Evolutionary conservation across 148 eudicot genomes (phyloP).

Genomic region (Fallopia convolvulus): DNA sequence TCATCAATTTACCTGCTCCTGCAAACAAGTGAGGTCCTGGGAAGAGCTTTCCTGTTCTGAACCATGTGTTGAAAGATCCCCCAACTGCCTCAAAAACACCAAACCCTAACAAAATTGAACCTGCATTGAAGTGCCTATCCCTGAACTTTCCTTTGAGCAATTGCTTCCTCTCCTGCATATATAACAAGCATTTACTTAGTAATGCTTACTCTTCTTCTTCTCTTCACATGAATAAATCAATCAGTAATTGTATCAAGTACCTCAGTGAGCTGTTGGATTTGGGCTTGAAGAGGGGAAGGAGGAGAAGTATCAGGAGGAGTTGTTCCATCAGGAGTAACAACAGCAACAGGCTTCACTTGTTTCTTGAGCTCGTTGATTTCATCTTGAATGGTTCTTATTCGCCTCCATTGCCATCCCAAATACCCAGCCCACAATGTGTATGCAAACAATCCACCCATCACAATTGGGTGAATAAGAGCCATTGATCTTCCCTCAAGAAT

Average conservation of each 20-base stretch:
- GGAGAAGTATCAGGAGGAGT: constrained; percentile 29
- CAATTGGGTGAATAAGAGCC: constrained; percentile 73
- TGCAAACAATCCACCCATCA: constrained; percentile 63
- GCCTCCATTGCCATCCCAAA: constrained; percentile 96
- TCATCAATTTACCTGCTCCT: constrained; percentile 68
- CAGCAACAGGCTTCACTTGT: constrained; percentile 77
- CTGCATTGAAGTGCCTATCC: constrained; percentile 91
- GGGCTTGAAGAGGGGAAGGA: constrained; percentile 61
- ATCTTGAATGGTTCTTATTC: constrained; percentile 66
- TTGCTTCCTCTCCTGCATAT: constrained; percentile 86
- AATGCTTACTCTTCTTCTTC: too few relatives aligned
- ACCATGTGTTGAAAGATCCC: constrained; percentile 85
- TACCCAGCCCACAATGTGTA: constrained; percentile 89
- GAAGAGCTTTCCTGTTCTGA: constrained; percentile 89
- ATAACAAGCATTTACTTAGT: not conserved
- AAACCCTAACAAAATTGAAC: constrained; percentile 77
- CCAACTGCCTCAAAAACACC: constrained; percentile 72
- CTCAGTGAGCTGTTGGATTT: constrained; percentile 80
- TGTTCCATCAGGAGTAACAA: constrained; percentile 65
- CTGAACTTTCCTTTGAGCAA: constrained; percentile 77
- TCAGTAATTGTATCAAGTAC: constrained; percentile 15
- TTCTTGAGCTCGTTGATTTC: constrained; percentile 86
- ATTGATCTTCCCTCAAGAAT: constrained; percentile 78
- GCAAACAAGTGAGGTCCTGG: constrained; percentile 96
- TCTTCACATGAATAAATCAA: too few relatives aligned